phyloP scores from a whole-genome alignment of 1,284 basidiomycete species.

The Tilletia walkeri region DNA sequence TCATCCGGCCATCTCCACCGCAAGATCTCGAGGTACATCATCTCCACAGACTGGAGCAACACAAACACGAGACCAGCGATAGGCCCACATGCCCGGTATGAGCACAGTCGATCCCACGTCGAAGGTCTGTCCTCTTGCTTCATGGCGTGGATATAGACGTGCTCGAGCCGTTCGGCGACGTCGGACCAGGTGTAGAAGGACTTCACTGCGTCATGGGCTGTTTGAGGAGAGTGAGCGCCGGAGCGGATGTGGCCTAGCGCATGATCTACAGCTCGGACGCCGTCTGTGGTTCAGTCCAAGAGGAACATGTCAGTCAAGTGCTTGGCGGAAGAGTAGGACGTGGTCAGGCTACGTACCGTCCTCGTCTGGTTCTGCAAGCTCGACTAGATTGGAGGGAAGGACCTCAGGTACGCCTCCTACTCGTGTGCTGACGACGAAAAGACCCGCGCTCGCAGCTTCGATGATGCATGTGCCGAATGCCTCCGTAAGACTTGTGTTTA shows the following conservation, averaged over 20 bases:
- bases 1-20: constrained; percentile 69
- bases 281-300: constrained; percentile 62
- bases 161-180: constrained; percentile 77
- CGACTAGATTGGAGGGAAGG: constrained; percentile 87
- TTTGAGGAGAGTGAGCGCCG: constrained; percentile 72
- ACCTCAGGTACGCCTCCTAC: constrained; percentile 97
- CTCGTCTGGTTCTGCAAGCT: constrained; percentile 86
- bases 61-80: constrained; percentile 76
- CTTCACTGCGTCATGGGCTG: constrained; percentile 74
- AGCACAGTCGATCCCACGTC: constrained; percentile 61
- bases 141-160: constrained; percentile 73
- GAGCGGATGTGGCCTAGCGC: constrained; percentile 72
- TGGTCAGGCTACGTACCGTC: constrained; percentile 60
- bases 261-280: constrained; percentile 76
- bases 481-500: constrained; percentile 94
- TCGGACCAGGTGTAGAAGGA: constrained; percentile 84
- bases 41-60: constrained; percentile 74
- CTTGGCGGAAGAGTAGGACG: neutral
- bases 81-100: constrained; percentile 66
- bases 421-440: constrained; percentile 89
- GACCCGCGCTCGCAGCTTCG: constrained; percentile 89
- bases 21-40: constrained; percentile 72
- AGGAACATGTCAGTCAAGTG: neutral
- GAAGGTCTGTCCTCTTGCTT: constrained; percentile 69
- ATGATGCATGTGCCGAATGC: constrained; percentile 94